Conservation (phyloP, 768 basidiomycete genomes). For the Termitomyces bulborhizus region DNA sequence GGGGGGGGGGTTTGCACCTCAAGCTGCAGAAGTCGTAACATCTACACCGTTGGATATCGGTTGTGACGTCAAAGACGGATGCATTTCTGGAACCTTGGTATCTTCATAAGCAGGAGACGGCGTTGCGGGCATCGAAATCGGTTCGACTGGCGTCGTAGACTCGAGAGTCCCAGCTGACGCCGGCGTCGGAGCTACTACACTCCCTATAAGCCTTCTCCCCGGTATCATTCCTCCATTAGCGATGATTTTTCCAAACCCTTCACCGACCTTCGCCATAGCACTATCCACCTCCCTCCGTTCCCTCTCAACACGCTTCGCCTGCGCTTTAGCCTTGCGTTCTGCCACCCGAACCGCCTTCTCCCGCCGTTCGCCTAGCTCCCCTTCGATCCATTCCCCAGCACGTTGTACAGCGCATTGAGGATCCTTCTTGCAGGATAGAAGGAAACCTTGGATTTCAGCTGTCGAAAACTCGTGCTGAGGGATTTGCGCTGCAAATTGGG, state of each 20-base stretch:
- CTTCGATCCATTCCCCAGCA: conserved; percentile 36
- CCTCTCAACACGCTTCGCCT: conserved; percentile 19
- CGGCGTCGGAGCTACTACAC: not conserved
- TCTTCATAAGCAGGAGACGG: conserved; percentile 15
- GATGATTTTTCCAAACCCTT: not conserved
- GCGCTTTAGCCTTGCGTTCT: conserved; percentile 20
- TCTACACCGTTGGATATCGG: not conserved
- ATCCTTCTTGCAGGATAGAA: conserved; percentile 38
- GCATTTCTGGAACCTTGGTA: not conserved
- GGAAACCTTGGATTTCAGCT: conserved; percentile 57
- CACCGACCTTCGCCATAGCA: conserved; percentile 15
- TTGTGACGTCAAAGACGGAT: not conserved
- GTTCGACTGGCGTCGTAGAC: not conserved
- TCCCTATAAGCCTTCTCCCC: not conserved
- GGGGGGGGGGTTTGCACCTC: not conserved
- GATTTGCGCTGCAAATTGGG: conserved; percentile 33
- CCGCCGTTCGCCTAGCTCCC: conserved; percentile 25
- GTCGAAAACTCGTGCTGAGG: conserved; percentile 48
- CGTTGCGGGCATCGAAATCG: conserved; percentile 1
- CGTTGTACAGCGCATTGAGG: conserved; percentile 28
- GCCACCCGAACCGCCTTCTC: conserved; percentile 29
- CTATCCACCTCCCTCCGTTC: conserved; percentile 20
- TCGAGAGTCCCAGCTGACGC: not conserved
- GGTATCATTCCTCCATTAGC: conserved; percentile 3
- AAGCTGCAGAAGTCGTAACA: not conserved